Percentiles rank a stretch among this genome's conserved stretches.
Evolutionary conservation across 2,329 filamentous ascomycete species (phyloP).

Genomic region (Exophiala alcalophila): DNA sequence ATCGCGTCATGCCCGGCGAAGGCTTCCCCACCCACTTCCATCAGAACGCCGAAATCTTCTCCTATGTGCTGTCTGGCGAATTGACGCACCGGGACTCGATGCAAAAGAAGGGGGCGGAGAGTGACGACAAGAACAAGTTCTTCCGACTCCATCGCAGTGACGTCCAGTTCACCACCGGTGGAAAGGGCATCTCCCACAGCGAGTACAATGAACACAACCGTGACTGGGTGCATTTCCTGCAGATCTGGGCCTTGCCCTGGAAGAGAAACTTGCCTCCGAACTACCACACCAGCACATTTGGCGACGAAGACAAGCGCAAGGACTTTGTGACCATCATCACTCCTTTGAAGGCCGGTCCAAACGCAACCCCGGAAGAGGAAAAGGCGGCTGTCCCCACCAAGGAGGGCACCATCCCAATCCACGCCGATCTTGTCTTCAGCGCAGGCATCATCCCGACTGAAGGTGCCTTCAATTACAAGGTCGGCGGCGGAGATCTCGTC

Average conservation of each 20-base stretch:
- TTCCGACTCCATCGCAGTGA: constrained; percentile 73
- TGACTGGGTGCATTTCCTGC: constrained; percentile 76
- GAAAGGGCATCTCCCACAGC: constrained; percentile 73
- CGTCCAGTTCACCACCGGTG: constrained; percentile 88
- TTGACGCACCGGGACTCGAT: constrained; percentile 85
- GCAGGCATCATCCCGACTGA: constrained; percentile 69
- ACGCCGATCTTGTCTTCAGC: constrained; percentile 80
- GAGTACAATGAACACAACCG: constrained; percentile 74
- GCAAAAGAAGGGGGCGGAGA: constrained; percentile 66
- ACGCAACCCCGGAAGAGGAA: constrained; percentile 62
- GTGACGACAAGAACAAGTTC: constrained; percentile 59
- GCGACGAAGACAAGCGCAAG: constrained; percentile 68
- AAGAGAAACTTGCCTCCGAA: constrained; percentile 66
- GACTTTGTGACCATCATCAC: constrained; percentile 74
- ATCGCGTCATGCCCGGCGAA: constrained; percentile 68
- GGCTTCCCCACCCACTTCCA: constrained; percentile 86
- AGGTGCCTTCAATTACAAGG: constrained; percentile 65
- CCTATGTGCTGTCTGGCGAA: constrained; percentile 79
- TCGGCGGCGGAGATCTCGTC: constrained; percentile 54
- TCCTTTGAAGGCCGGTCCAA: constrained; percentile 64
- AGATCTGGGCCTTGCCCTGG: constrained; percentile 86
- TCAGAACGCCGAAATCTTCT: constrained; percentile 85
- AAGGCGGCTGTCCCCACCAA: constrained; percentile 60
- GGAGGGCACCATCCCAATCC: constrained; percentile 71
- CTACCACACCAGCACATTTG: constrained; percentile 73